Evolutionary conservation across 768 basidiomycete species (phyloP), one percentile per base, ranked within the genome.

Genomic region (Hebeloma cylindrosporum): DNA sequence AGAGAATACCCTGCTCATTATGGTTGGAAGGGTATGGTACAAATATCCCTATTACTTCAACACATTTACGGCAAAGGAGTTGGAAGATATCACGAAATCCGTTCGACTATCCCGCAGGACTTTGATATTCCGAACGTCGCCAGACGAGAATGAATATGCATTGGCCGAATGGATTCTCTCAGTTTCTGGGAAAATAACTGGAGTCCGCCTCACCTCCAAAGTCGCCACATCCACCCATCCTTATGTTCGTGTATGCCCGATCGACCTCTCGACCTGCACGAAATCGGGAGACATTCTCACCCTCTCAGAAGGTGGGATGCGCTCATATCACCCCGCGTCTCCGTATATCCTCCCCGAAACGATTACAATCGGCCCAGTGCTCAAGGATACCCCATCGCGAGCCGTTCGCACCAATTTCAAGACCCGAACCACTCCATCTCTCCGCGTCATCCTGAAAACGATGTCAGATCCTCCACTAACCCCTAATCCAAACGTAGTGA

Each of bases 141-240:
- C 57, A 10, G 58, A 58, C 22, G 63, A 63, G 26, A 53, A 60
- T 14, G 65, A 70, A 45, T 72, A 54, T 47, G 66, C 68, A 0
- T 60, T 68, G 62, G 70, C 68, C 0, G 70, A 71, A 51, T 72
- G 70, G 70, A 54, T 66, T 23, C 49, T 71, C 5, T 66, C 70
- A 0, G 26, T 61, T 11, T 65, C 63, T 5, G 65, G 68, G 5
- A 58, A 63, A 39, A 69, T 72, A 26, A 62, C 56, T 7, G 69
- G 66, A 1, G 59, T 72, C 4, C 60, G 66, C 18, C 46, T 72
- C 22, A 64, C 63, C 2, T 67, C 64, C 7, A 70, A 72, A 42
- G 36, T 61, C 9, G 58, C 63, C 11, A 72, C 69, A 8, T 71
- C 69, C 3, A 41, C 58, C 0, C 52, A 53, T 8, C 68, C 70